Evolutionary conservation across 2,329 filamentous ascomycete species (phyloP), one percentile per base, ranked within the genome.

Genomic region (Beauveria sp.): DNA sequence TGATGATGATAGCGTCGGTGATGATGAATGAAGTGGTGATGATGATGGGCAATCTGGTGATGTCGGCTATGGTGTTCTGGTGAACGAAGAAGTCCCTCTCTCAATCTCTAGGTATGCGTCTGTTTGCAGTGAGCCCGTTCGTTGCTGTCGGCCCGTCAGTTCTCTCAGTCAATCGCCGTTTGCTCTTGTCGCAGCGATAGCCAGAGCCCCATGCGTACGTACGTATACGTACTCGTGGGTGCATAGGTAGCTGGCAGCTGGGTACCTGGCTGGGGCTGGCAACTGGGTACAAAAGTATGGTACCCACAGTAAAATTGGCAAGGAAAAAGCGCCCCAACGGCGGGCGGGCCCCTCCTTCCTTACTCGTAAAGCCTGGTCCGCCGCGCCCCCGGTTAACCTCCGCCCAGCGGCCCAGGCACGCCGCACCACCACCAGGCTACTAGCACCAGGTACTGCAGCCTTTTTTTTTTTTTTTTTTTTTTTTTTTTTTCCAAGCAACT

Each of bases 321-420:
- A n/a, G 52, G 52, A 54, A 54, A 20, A 37, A 41, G 26, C n/a
- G 34, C 40, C 34, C 56, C 56, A 59, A 59, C 56, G 56, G 57
- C 57, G 48, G 48, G n/a, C 26, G 28, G 28, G 57, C 57, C 57
- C 57, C 57, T 53, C 57, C 50, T 59, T 47, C 57, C 57, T 59
- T 59, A 53, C 57, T 59, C 41, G 57, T 54, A 59, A 20, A 52
- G 41, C 43, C 28, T 56, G 22, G 41, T 30, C 30, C n/a, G 24
- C 37, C 47, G 22, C 8, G 30, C 20, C 47, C 34, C 34, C 37
- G 40, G 47, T 37, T 59, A 52, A 9, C 37, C 16, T 50, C 44
- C 34, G 44, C 34, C 48, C 47, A 50, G 46, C 51, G 20, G 34
- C 28, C 53, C 28, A 55, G 43, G 40, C 43, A 55, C 43, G 48